A percentile compares a stretch with the other conserved stretches of the same genome.
Evolutionary conservation across 176 grass and related monocot genomes (phyloP).

Genomic region (sorghum (Sorghum bicolor)): Sorghum_bicolor_NCBIv3 NC_012871.2:58096001-58096500

Average conservation of each 20-base stretch:
- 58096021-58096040: constrained; percentile 5
- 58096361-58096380: background rate
- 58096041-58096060: constrained; percentile 16
- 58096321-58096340: background rate
- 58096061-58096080: constrained; percentile 1
- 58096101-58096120: background rate
- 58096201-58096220: background rate
- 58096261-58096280: constrained; percentile 2
- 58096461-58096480: background rate
- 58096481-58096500: background rate
- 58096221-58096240: background rate
- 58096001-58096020: constrained; percentile 69
- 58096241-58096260: constrained; percentile 8
- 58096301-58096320: background rate
- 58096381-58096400: background rate
- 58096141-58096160: background rate
- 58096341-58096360: background rate
- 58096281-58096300: background rate
- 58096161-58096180: background rate
- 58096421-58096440: background rate
- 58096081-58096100: background rate
- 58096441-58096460: background rate
- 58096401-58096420: background rate
- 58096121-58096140: background rate
- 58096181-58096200: constrained; percentile 1